Evolutionary conservation across 2,329 filamentous ascomycete genomes (phyloP), one percentile per base, ranked within the genome.

Genomic region (Verticillium longisporum): DNA sequence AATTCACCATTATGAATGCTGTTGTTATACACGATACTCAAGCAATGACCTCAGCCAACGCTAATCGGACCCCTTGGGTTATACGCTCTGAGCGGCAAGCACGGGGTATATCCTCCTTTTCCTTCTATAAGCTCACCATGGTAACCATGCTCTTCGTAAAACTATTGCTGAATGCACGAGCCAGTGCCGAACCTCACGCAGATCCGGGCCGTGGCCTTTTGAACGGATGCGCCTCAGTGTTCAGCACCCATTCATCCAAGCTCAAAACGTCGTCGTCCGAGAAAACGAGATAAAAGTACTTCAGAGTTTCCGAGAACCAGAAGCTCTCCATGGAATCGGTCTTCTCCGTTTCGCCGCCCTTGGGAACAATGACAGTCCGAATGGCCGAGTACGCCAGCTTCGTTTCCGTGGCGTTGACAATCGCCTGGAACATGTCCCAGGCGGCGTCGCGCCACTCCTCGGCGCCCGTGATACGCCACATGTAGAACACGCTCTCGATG

Each of bases 251-350:
- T 7, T 90, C 83, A 71, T 92, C 89, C 68, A 92, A 73, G 72
- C 82, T 88, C 34, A 90, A 77, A 26, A 86, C 69, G 13, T 81
- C 77, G 3, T 86, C 82, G 60, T 89, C 83, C 56, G 83, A 85
- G 66, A 90, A 92, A 18, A 90, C 82, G 61, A 92, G 74, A 67
- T 88, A 92, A 63, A 91, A 91, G 68, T 92, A 92, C 74, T 92
- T 93, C 66, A 91, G 73, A 50, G 88, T 92, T 77, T 92, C 89
- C 3, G 86, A 86, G 67, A 90, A 78, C 87, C 89, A 92, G 69
- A 91, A 91, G 60, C 80, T 82, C 78, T 65, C 64, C 59, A 64
- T 65, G 26, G 64, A 65, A 15, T 65, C 64, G 13, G 55, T 61
- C 56, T 65, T 65, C n/a, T 55, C 59, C 33, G 64, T 65, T 57